Percentiles rank a stretch among this genome's conserved stretches.
phyloP scores from a whole-genome alignment of 108 stramenopile genomes.

The Skeletonema marinoi region DNA sequence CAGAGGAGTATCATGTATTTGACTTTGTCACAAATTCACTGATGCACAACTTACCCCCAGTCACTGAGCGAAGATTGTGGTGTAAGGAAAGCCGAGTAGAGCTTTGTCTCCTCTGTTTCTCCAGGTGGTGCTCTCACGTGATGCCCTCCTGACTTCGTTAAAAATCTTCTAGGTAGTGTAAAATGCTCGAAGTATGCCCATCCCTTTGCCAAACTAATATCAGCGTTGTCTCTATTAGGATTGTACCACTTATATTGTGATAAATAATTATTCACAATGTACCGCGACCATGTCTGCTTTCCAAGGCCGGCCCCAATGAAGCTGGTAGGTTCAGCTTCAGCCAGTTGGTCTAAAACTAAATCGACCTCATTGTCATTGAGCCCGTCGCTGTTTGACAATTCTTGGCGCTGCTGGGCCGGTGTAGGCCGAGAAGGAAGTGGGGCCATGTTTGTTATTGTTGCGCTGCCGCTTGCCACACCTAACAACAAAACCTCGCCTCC shows the following conservation, averaged over 20 bases:
- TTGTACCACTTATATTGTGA: constrained; percentile 61
- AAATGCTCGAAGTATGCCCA: constrained; percentile 77
- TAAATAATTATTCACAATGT: constrained; percentile 55
- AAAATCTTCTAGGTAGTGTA: constrained; percentile 67
- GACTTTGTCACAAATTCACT: too few species aligned
- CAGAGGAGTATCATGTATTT: too few species aligned
- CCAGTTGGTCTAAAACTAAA: constrained; percentile 8
- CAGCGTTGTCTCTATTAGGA: constrained; percentile 46
- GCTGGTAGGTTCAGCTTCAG: not conserved
- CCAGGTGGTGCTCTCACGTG: constrained; percentile 65
- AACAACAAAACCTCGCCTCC: too few species aligned
- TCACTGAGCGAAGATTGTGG: constrained; percentile 52
- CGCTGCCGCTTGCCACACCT: too few species aligned
- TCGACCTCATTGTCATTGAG: constrained; percentile 14
- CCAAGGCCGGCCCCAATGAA: constrained; percentile 6
- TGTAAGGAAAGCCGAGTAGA: constrained; percentile 53
- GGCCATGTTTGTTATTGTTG: too few species aligned
- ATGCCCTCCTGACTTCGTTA: constrained; percentile 16
- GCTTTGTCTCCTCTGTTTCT: constrained; percentile 52
- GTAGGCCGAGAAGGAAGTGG: not conserved
- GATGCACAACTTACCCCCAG: constrained; percentile 36
- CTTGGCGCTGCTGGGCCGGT: not conserved
- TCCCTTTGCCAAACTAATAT: constrained; percentile 52
- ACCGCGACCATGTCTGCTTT: constrained; percentile 59
- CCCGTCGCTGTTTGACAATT: not conserved